Conservation (phyloP, 345 rosid genomes). For the Cardamine resedifolia region DNA sequence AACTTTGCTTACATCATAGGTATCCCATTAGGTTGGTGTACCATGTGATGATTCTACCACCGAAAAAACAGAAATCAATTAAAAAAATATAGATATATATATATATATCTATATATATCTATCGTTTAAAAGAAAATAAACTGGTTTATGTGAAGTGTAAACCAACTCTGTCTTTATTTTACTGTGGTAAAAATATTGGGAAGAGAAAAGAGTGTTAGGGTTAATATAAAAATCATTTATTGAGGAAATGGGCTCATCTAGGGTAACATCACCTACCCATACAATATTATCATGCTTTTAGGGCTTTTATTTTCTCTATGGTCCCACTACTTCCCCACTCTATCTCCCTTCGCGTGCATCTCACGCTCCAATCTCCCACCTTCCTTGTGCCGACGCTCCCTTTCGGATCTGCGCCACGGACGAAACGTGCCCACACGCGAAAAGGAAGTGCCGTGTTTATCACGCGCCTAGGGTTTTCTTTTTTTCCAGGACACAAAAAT, state of each 20-base stretch:
- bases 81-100: neutral
- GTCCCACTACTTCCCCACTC: slow-evolving; percentile 15
- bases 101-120: neutral
- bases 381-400: slow-evolving; percentile 34
- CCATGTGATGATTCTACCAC: slow-evolving; percentile 38
- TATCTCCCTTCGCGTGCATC: neutral
- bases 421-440: slow-evolving; percentile 33
- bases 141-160: slow-evolving; percentile 6
- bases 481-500: slow-evolving; percentile 31
- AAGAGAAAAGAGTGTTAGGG: slow-evolving; percentile 24
- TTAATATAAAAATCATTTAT: slow-evolving; percentile 28
- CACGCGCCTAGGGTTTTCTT: slow-evolving; percentile 61
- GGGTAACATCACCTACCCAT: slow-evolving; percentile 46
- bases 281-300: slow-evolving; percentile 40
- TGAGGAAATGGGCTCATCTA: slow-evolving; percentile 39
- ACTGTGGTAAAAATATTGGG: slow-evolving; percentile 22
- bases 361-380: slow-evolving; percentile 30
- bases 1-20: slow-evolving; percentile 36
- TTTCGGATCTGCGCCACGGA: slow-evolving; percentile 23
- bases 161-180: neutral
- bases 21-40: slow-evolving; percentile 36
- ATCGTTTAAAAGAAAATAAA: neutral
- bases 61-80: slow-evolving; percentile 13
- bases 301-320: slow-evolving; percentile 35
- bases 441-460: neutral